Base-by-base conservation (phyloP, 1,284 basidiomycete species). In the Pyrrhoderma lamaoense region DNA sequence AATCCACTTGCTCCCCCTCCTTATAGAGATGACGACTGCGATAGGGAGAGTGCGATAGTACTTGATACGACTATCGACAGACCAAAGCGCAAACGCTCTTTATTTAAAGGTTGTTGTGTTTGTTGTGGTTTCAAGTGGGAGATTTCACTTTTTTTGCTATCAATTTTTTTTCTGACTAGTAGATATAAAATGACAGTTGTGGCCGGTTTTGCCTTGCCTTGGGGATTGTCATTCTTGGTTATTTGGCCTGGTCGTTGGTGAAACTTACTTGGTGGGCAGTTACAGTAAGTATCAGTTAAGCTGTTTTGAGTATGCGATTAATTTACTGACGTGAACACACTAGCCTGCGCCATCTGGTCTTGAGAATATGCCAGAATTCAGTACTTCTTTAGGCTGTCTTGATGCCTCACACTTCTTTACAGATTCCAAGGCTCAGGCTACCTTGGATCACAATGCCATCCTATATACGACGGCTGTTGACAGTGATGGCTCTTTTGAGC, bases 191-290 rank as follows among this genome's bases (percentile, higher is more conserved):
- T 51, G 23, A 3, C 54, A 80, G 77, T 56, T 77, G 75, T 56
- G 67, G 66, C 21, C 61, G 78, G 8, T 73, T 79, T 61, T 80
- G 73, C 70, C 80, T 77, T 59, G 74, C 74, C 0, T 66, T 79
- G 49, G 77, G 71, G 16, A 72, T 79, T 42, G 74, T 79, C 8
- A 53, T 69, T 23, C 61, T 64, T 14, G 56, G 75, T 7, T 65
- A 73, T 45, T 54, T 69, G 3, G 52, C 71, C 11, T 79, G 72
- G 67, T 69, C 71, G 52, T 62, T 64, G 2, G 62, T 74, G 59
- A 75, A 68, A 54, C 62, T 78, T 13, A 59, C 71, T 38, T 59
- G 65, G 34, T 80, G 77, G 77, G 70, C 71, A 18, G 59, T 70
- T 8, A 71, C 68, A 44, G 77, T 78, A 55, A 50, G 72, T 63